Conservation (phyloP, 352 stramenopile genomes). For the Globisporangium acanthophoron region DNA sequence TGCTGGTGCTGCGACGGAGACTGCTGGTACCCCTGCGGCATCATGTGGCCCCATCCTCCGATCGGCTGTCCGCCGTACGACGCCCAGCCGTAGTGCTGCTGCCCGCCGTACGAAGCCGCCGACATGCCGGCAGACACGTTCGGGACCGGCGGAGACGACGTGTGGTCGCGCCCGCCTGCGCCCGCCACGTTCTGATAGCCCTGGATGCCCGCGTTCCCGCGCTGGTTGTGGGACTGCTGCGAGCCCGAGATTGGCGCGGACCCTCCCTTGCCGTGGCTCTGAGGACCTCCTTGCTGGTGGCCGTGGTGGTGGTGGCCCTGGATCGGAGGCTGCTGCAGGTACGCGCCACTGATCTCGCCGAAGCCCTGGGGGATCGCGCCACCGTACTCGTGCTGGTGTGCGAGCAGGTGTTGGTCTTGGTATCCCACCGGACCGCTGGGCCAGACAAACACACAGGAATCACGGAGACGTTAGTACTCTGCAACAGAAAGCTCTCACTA, state of each 20-base stretch:
- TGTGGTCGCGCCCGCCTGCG: constrained; percentile 47
- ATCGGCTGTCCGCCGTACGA: constrained; percentile 75
- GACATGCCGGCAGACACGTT: constrained; percentile 60
- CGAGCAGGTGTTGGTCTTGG: constrained; percentile 79
- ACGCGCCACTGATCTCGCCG: constrained; percentile 73
- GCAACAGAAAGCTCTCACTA: not conserved
- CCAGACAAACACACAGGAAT: not conserved
- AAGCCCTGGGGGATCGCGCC: constrained; percentile 73
- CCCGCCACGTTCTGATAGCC: constrained; percentile 41
- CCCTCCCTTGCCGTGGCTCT: constrained; percentile 59
- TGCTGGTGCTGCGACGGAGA: constrained; percentile 58
- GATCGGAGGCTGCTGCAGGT: constrained; percentile 60
- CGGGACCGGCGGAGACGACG: constrained; percentile 56
- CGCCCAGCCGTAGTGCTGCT: constrained; percentile 75
- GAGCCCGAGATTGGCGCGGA: constrained; percentile 27
- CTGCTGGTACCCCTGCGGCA: constrained; percentile 81
- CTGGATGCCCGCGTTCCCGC: constrained; percentile 46
- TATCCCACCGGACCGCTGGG: constrained; percentile 64
- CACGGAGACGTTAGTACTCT: not conserved
- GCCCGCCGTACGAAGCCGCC: constrained; percentile 43
- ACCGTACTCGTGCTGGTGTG: constrained; percentile 77
- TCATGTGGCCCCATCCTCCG: constrained; percentile 77
- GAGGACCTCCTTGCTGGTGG: constrained; percentile 48
- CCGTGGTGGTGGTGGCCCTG: constrained; percentile 48
- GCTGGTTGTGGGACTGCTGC: constrained; percentile 52